Base-by-base conservation (phyloP, 257 asterid genomes). In the Ocimum tenuiflorum region DNA sequence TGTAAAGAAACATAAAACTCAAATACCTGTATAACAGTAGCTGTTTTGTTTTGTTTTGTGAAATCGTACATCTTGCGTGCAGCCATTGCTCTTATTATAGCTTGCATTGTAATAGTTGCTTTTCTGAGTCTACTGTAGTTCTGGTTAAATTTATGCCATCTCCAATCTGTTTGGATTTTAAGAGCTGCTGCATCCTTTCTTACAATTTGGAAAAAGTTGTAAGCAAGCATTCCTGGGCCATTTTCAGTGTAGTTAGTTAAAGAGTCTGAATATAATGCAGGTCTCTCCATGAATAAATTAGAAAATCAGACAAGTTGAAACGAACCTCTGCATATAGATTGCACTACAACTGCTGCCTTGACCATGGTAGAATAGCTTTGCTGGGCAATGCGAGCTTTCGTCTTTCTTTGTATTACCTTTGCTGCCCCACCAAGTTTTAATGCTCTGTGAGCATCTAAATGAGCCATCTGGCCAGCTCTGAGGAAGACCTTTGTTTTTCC, bases 401-500 rank as follows among this genome's bases (percentile, higher is more conserved):
- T 70, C 73, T 75, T 75, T 85, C 81, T 71, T 79, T 91, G 98
- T 66, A 91, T 83, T 74, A 43, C 81, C 82, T 78, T 88, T 68
- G 89, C 95, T 61, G 98, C 87, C 73, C 60, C 77, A 65, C 75
- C 65, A 57, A 86, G 84, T 77, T 82, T 86, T 60, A 69, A 69
- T 35, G 88, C 82, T 80, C 95, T 79, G 45, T 71, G 86, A 65
- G 94, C 94, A 85, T 91, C 95, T 71, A 91, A 81, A 18, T 83
- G 87, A 29, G 91, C 96, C 96, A 91, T 83, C 69, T 91, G 96
- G 74, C 91, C 95, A 70, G 98, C 89, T 82, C 97, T 78, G 58
- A 91, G 77, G 72, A 91, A 91, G 68, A 91, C 73, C 77, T 88
- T 86, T 29, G 88, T 83, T 70, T 86, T 85, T 54, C 98, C 98